A percentile compares a stretch with the other conserved stretches of the same genome.
These are phyloP conservation scores for Phytopythium ostracodes DNA, from an alignment of 352 stramenopile genomes.

Conservation along the genomic window DNA sequence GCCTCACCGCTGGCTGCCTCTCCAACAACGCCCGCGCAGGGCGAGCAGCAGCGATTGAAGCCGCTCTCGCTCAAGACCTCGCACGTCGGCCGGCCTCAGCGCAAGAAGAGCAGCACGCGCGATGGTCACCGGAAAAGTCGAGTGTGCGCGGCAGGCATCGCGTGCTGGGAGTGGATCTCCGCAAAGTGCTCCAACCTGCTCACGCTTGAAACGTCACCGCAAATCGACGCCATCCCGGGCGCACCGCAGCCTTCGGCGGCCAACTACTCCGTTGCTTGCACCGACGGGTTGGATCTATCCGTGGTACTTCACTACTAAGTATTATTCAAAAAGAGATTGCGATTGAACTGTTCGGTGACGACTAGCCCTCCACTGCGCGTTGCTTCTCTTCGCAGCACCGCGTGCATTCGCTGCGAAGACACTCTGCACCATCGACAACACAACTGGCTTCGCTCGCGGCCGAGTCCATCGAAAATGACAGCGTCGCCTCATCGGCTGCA, in stretches of 20 bases:
- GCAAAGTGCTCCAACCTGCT: background rate
- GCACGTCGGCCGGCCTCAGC: background rate
- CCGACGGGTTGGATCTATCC: background rate
- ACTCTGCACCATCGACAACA: background rate
- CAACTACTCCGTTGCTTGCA: background rate
- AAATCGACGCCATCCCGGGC: background rate
- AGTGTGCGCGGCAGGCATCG: background rate
- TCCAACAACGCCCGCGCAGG: background rate
- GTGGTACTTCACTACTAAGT: background rate
- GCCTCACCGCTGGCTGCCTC: background rate
- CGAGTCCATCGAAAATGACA: slow-evolving; percentile 1
- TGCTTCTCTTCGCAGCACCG: background rate
- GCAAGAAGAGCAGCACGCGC: background rate
- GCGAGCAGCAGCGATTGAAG: background rate
- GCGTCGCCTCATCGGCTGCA: background rate
- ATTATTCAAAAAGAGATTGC: no score
- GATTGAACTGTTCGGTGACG: no score
- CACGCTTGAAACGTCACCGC: background rate
- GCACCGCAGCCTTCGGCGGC: background rate
- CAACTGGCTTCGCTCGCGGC: background rate
- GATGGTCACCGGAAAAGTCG: background rate
- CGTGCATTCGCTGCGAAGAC: background rate
- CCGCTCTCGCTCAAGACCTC: background rate
- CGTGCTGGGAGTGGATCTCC: background rate
- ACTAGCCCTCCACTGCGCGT: no score